Evolutionary conservation across 2,329 filamentous ascomycete species (phyloP), one percentile per base, ranked within the genome.

Genomic region (Trichoderma sp.): DNA sequence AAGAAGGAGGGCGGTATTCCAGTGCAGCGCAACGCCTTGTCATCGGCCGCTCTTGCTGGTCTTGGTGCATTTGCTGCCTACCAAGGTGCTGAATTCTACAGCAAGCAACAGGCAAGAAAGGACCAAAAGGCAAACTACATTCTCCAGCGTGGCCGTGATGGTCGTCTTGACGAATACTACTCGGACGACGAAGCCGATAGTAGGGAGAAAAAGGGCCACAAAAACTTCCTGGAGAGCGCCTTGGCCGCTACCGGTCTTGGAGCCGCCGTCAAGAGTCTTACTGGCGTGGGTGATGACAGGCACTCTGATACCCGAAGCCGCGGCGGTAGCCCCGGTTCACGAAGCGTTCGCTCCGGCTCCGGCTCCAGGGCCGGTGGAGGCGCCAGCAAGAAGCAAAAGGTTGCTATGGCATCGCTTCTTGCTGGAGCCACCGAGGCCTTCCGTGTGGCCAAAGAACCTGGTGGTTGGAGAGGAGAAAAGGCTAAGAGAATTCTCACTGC

Each of bases 401-500:
- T 94, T 39, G 93, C 94, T 77, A 95, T 96, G 83, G 94, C 95
- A 39, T 96, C 94, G 24, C 84, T 97, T 49, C 87, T 97, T 58
- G 94, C 95, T 34, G 95, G 94, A 74, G 95, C 94, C 51, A 91
- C 94, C 66, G 94, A 97, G 80, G 95, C 95, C 52, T 97, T 97
- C 85, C 91, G 93, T 71, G 90, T 94, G 68, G 90, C 94, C 77
- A 97, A 95, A 75, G 91, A 96, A 71, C 91, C 93, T 2, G 95
- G 95, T 66, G 88, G 90, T 54, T 97, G 94, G 94, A 91, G 90
- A 72, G 95, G 94, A 46, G 91, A 92, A 71, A 97, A 97, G 81
- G 93, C 94, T 73, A 96, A 94, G 83, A 93, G 95, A 64, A 88
- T 98, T 70, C 86, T 97, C 59, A 97, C 95, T 26, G 94, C 94